Evolutionary conservation across 352 stramenopile species (phyloP).

Genomic region (Phytophthora niederhauseri): DNA sequence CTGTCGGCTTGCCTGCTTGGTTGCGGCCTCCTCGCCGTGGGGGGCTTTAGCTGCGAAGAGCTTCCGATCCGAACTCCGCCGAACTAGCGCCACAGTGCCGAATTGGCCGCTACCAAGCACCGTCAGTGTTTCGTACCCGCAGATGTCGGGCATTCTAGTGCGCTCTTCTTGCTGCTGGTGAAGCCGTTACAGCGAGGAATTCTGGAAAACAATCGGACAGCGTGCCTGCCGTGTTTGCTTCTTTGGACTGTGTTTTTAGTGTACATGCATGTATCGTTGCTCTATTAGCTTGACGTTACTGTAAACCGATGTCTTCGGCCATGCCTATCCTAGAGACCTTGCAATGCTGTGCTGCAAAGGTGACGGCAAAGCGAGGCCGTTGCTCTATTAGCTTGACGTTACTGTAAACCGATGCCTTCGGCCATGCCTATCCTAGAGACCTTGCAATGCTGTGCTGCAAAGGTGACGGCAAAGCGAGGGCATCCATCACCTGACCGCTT

Average conservation of each 20-base stretch:
- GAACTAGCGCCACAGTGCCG: slow-evolving; percentile 60
- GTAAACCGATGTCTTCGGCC: slow-evolving; percentile 5
- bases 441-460: slow-evolving; percentile 18
- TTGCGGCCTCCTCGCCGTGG: slow-evolving; percentile 19
- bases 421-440: slow-evolving; percentile 16
- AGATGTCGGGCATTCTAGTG: slow-evolving; percentile 26
- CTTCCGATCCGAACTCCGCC: slow-evolving; percentile 32
- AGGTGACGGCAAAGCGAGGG: slow-evolving; percentile 10
- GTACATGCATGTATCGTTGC: slow-evolving; percentile 46
- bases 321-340: slow-evolving; percentile 13
- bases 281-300: slow-evolving; percentile 44
- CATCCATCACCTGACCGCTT: slow-evolving; percentile 30
- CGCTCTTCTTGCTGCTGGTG: background rate
- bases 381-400: slow-evolving; percentile 46
- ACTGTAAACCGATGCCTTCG: slow-evolving; percentile 11
- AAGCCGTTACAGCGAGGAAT: slow-evolving; percentile 8
- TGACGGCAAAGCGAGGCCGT: no score
- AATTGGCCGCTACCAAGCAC: slow-evolving; percentile 67
- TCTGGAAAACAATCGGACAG: slow-evolving; percentile 19
- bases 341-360: no score
- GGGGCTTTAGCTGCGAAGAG: slow-evolving; percentile 65
- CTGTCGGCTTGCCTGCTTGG: slow-evolving; percentile 15
- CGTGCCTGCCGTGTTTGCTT: slow-evolving; percentile 19
- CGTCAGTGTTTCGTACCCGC: slow-evolving; percentile 51
- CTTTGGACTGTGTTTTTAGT: slow-evolving; percentile 37